These are phyloP conservation scores for Penicillium samsonianum DNA, from an alignment of 495 filamentous ascomycete species.

Conservation along the genomic window DNA sequence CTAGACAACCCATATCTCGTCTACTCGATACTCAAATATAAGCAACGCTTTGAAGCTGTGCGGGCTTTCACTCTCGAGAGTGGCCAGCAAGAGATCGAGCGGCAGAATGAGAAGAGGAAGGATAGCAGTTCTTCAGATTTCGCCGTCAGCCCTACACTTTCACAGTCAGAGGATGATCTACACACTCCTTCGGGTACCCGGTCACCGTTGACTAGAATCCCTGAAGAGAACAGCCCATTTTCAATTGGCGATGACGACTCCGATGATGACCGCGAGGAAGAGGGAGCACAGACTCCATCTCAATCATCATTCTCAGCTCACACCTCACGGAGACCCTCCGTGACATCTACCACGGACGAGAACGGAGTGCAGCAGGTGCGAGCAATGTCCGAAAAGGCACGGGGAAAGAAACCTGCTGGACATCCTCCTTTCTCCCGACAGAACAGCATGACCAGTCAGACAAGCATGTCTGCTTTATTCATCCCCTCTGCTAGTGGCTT, in stretches of 20 bases:
- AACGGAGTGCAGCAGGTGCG: constrained; percentile 84
- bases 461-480: constrained; percentile 60
- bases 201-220: constrained; percentile 71
- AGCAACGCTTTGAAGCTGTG: constrained; percentile 83
- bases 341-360: constrained; percentile 74
- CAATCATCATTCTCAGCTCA: constrained; percentile 70
- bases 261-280: constrained; percentile 64
- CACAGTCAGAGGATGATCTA: constrained; percentile 70
- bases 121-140: constrained; percentile 50
- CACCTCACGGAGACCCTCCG: constrained; percentile 69
- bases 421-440: constrained; percentile 83
- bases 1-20: constrained; percentile 82
- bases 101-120: constrained; percentile 72
- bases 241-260: constrained; percentile 88
- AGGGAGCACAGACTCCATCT: constrained; percentile 62
- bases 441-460: constrained; percentile 84
- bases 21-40: constrained; percentile 75
- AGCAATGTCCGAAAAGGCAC: constrained; percentile 97
- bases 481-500: constrained; percentile 60
- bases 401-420: constrained; percentile 94
- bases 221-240: constrained; percentile 78
- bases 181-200: constrained; percentile 64
- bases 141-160: constrained; percentile 38
- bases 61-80: constrained; percentile 94
- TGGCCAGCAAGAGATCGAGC: constrained; percentile 89